A percentile compares a stretch with the other conserved stretches of the same genome.
These are phyloP conservation scores for Letharia lupina DNA, from an alignment of 495 filamentous ascomycete genomes.

Conservation along the genomic window DNA sequence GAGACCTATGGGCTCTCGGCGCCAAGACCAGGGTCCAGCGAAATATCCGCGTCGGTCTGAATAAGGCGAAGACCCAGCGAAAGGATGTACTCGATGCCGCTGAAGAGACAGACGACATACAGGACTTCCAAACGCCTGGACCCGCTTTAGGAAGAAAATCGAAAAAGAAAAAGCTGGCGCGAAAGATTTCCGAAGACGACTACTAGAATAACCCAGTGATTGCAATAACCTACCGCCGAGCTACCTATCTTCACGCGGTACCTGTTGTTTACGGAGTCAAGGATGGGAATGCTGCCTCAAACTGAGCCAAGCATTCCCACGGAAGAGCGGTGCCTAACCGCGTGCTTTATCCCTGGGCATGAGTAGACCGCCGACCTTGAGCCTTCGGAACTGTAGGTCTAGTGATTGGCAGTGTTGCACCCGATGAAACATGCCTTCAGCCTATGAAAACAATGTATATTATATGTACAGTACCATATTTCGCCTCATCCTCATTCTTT, in stretches of 20 bases:
- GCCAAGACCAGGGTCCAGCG: slow-evolving; percentile 71
- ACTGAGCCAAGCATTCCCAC: neutral
- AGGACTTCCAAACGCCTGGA: neutral
- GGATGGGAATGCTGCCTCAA: neutral
- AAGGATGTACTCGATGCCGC: slow-evolving; percentile 6
- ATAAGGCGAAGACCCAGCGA: slow-evolving; percentile 48
- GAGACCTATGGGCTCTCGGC: slow-evolving; percentile 91
- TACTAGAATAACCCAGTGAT: neutral
- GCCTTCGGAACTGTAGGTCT: neutral
- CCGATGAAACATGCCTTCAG: neutral
- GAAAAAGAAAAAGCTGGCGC: slow-evolving; percentile 2
- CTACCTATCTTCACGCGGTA: too few relatives aligned
- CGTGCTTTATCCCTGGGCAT: neutral
- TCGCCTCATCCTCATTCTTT: neutral
- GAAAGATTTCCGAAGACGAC: slow-evolving; percentile 2
- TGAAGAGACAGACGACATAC: neutral
- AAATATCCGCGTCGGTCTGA: slow-evolving; percentile 52
- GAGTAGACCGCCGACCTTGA: neutral
- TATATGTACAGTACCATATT: neutral
- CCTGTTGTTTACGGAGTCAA: neutral
- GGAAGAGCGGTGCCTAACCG: neutral
- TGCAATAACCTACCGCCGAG: neutral
- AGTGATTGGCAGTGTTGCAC: neutral
- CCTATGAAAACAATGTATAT: neutral
- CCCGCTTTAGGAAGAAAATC: neutral